These are phyloP conservation scores for Jamesozyma gamospora DNA, from an alignment of 805 yeast species.

Conservation along the genomic window DNA sequence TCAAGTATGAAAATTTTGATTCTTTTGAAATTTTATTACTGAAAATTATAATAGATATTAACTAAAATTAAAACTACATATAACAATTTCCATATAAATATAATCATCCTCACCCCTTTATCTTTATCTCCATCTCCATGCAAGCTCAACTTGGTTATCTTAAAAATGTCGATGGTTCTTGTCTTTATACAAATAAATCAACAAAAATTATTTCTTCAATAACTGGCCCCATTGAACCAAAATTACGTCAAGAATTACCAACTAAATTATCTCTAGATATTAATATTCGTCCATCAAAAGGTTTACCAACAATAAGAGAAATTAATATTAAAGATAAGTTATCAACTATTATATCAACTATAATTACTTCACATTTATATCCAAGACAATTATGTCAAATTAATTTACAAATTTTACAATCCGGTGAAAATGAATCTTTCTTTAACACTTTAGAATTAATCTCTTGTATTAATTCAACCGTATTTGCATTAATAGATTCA, in stretches of 20 bases:
- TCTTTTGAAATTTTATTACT: no score
- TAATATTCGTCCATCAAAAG: constrained; percentile 66
- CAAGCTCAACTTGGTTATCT: constrained; percentile 28
- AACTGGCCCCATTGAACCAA: constrained; percentile 85
- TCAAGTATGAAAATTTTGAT: no score
- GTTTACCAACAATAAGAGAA: constrained; percentile 68
- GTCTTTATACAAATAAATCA: constrained; percentile 41
- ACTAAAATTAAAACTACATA: no score
- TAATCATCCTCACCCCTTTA: no score
- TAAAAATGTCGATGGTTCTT: constrained; percentile 72
- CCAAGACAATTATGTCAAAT: constrained; percentile 75
- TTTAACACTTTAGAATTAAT: constrained; percentile 45
- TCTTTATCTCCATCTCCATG: constrained; percentile 3
- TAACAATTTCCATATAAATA: no score
- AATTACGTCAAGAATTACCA: constrained; percentile 75
- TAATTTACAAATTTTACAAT: constrained; percentile 52
- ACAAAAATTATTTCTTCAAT: constrained; percentile 65
- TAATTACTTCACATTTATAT: constrained; percentile 50
- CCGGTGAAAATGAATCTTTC: constrained; percentile 26
- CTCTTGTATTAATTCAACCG: constrained; percentile 63
- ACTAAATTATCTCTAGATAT: constrained; percentile 69
- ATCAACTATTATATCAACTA: constrained; percentile 47
- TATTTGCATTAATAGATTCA: constrained; percentile 70
- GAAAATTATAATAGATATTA: no score
- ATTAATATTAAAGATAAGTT: constrained; percentile 64